These are phyloP conservation scores for Melanomma pulvis-pyrius DNA, from an alignment of 495 filamentous ascomycete genomes.

Conservation along the genomic window DNA sequence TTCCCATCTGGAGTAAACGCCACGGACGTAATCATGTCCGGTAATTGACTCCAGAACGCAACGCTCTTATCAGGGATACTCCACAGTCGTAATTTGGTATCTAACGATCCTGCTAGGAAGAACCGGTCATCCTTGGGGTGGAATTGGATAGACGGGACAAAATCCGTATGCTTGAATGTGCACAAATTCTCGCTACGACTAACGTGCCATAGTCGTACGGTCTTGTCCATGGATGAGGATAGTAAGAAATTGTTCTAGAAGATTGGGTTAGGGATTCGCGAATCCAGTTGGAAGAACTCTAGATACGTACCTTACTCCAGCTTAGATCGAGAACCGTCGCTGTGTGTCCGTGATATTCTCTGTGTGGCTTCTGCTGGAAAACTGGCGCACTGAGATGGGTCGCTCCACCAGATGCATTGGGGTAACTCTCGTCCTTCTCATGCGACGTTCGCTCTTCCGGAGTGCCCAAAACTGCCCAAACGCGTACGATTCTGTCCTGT, in stretches of 20 bases:
- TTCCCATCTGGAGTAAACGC: slow-evolving; percentile 92
- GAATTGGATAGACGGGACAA: slow-evolving; percentile 92
- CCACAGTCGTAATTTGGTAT: slow-evolving; percentile 91
- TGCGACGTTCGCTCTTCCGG: slow-evolving; percentile 73
- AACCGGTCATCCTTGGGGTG: slow-evolving; percentile 95
- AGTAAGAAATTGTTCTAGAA: slow-evolving; percentile 88
- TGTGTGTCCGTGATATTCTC: slow-evolving; percentile 82
- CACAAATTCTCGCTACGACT: slow-evolving; percentile 85
- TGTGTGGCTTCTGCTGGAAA: slow-evolving; percentile 75
- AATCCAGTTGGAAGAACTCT: not conserved
- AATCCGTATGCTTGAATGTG: slow-evolving; percentile 95
- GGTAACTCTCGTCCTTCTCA: slow-evolving; percentile 69
- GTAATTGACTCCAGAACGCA: slow-evolving; percentile 78
- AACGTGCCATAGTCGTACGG: slow-evolving; percentile 92
- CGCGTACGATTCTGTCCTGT: slow-evolving; percentile 79
- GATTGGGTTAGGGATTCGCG: not conserved
- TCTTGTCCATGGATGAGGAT: slow-evolving; percentile 98
- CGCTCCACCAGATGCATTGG: slow-evolving; percentile 52
- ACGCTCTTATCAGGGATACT: slow-evolving; percentile 97
- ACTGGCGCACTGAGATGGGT: slow-evolving; percentile 81
- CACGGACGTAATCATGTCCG: slow-evolving; percentile 91
- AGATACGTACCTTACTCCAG: slow-evolving; percentile 80
- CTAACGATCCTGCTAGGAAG: slow-evolving; percentile 91
- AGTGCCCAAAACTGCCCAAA: slow-evolving; percentile 88
- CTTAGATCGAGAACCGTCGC: slow-evolving; percentile 88